phyloP scores from a whole-genome alignment of 495 filamentous ascomycete species.

The Penicillium angulare region DNA sequence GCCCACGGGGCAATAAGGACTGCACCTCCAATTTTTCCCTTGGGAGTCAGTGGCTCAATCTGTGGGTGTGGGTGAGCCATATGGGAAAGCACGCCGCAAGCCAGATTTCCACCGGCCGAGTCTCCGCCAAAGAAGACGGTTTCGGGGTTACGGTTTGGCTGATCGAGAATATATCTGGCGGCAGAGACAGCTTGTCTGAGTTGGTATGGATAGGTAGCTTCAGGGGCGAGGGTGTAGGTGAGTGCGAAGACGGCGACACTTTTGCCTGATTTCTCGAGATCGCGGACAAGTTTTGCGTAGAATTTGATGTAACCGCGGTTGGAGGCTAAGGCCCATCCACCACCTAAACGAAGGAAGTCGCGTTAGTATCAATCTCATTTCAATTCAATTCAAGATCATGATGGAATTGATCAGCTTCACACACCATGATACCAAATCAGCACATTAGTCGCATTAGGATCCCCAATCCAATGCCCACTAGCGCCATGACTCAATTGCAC shows the following conservation, averaged over 20 bases:
- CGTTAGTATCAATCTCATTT: not conserved
- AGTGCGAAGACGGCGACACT: conserved; percentile 51
- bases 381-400: not conserved
- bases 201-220: conserved; percentile 57
- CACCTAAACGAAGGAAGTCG: conserved; percentile 37
- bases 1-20: conserved; percentile 61
- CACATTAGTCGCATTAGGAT: conserved; percentile 49
- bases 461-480: conserved; percentile 59
- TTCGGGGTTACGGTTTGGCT: conserved; percentile 35
- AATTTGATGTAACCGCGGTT: conserved; percentile 52
- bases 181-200: conserved; percentile 54
- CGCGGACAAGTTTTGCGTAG: conserved; percentile 43
- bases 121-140: conserved; percentile 60
- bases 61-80: conserved; percentile 58
- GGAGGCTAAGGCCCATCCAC: conserved; percentile 57
- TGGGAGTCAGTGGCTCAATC: conserved; percentile 31
- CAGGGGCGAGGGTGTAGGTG: conserved; percentile 60
- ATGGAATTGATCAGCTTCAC: not conserved
- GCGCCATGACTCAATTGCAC: conserved; percentile 53
- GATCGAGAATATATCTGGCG: conserved; percentile 51
- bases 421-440: conserved; percentile 61
- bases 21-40: conserved; percentile 40
- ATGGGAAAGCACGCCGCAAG: conserved; percentile 57
- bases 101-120: conserved; percentile 64
- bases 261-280: conserved; percentile 32